phyloP scores from a whole-genome alignment of 345 rosid species.

The Eucalyptus sp. region DNA sequence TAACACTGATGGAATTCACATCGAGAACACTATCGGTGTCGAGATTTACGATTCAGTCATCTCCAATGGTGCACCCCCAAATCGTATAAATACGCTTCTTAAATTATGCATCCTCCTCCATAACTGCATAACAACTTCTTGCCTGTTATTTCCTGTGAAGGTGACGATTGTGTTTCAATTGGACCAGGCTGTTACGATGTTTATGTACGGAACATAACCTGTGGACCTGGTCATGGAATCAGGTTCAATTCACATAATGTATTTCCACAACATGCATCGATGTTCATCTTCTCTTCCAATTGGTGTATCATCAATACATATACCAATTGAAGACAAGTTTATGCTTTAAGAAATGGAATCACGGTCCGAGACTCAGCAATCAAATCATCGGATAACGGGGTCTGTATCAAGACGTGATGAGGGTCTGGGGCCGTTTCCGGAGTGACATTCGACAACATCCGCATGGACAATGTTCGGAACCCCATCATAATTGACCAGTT shows the following conservation, averaged over 20 bases:
- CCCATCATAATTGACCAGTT: slow-evolving; percentile 82
- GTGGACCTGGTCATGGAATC: slow-evolving; percentile 94
- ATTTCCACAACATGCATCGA: background rate
- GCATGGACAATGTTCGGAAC: slow-evolving; percentile 66
- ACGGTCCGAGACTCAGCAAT: slow-evolving; percentile 69
- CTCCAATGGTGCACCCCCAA: slow-evolving; percentile 43
- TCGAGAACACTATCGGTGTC: slow-evolving; percentile 44
- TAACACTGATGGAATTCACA: slow-evolving; percentile 86
- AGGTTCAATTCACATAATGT: slow-evolving; percentile 22
- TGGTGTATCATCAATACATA: background rate
- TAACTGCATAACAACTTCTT: background rate
- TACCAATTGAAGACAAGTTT: too few relatives aligned
- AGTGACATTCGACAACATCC: slow-evolving; percentile 64
- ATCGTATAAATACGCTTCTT: background rate
- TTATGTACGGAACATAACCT: slow-evolving; percentile 69
- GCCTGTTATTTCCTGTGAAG: slow-evolving; percentile 13
- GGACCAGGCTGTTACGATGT: slow-evolving; percentile 76
- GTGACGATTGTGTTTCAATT: slow-evolving; percentile 86
- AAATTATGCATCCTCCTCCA: background rate
- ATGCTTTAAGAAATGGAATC: background rate
- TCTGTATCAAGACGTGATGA: slow-evolving; percentile 94
- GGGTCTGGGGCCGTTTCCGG: slow-evolving; percentile 73
- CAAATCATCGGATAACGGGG: slow-evolving; percentile 56
- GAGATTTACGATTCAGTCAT: slow-evolving; percentile 59
- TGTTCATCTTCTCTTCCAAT: background rate